Percentiles rank a stretch among this genome's conserved stretches.
phyloP scores from a whole-genome alignment of 345 rosid species.

The Eucalyptus erythrocorys region DNA sequence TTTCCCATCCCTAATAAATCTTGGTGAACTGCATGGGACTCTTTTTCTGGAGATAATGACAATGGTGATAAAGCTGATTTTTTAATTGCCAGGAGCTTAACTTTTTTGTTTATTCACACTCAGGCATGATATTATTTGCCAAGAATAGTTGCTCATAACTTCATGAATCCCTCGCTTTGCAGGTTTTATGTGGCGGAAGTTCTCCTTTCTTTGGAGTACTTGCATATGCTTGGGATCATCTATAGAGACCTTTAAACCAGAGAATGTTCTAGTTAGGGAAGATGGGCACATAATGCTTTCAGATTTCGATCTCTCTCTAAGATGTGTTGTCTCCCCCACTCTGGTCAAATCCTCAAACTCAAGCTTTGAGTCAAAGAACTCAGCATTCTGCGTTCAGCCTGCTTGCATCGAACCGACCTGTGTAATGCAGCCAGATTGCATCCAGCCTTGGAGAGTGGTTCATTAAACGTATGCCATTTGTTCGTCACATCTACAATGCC shows the following conservation, averaged over 20 bases:
- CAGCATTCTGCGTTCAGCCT: constrained; percentile 8
- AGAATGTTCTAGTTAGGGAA: constrained; percentile 49
- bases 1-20: background rate
- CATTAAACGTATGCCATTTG: too few species aligned
- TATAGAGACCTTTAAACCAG: constrained; percentile 50
- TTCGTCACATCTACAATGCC: too few species aligned
- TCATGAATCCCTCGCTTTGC: background rate
- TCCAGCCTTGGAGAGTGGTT: too few species aligned
- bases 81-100: background rate
- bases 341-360: constrained; percentile 2
- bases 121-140: background rate
- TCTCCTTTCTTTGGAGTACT: constrained; percentile 40
- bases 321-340: constrained; percentile 7
- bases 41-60: background rate
- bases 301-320: constrained; percentile 45
- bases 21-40: background rate
- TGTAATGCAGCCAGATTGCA: constrained; percentile 8
- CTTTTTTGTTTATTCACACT: background rate
- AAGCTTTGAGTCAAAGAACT: background rate
- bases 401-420: constrained; percentile 7
- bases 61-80: background rate
- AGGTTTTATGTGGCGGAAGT: constrained; percentile 61
- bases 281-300: constrained; percentile 64
- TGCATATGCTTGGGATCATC: constrained; percentile 47
- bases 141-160: background rate